Evolutionary conservation across 1,284 basidiomycete species (phyloP), one percentile per base, ranked within the genome.

Genomic region (Polyporus tsugae): DNA sequence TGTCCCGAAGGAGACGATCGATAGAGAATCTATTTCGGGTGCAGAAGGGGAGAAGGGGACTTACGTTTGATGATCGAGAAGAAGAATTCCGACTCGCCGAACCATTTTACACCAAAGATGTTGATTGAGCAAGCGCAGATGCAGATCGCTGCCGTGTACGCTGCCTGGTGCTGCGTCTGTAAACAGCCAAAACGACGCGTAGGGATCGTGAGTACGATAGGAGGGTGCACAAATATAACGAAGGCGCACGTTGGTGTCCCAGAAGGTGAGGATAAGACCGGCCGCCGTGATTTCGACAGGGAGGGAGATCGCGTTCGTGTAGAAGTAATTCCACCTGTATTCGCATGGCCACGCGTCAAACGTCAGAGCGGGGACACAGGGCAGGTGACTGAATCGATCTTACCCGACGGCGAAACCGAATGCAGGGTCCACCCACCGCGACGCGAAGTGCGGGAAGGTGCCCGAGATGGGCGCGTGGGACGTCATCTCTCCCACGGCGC

Each of bases 221-320:
- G 39, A 13, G 11, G 13, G 13, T 41, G 4, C 39, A 13, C 39
- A 41, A 13, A 41, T 41, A n/a, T n/a, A 22, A 33, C 44, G 71
- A 84, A 62, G 62, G 66, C 70, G 44, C 17, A 89, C 89, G 68
- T 91, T 80, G 7, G 74, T 60, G 77, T 94, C 92, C 94, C 95
- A 96, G 82, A 91, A 95, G 1, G 87, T 85, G 69, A 95, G 81
- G 53, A 96, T 80, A 63, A 95, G 87, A 42, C 87, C 85, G 7
- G 92, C 90, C 1, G 94, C 93, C 1, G 90, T 89, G 65, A 96
- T 85, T 79, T 96, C 95, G 41, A 90, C 88, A 7, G 94, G 91
- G 13, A 89, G 83, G 17, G 89, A 86, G 65, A 91, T 88, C 82
- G 83, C 76, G 74, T 87, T 87, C 60, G 86, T 84, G 75, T 86